Evolutionary conservation across 768 basidiomycete species (phyloP).

Genomic region (Pleurotus tuber-regium): DNA sequence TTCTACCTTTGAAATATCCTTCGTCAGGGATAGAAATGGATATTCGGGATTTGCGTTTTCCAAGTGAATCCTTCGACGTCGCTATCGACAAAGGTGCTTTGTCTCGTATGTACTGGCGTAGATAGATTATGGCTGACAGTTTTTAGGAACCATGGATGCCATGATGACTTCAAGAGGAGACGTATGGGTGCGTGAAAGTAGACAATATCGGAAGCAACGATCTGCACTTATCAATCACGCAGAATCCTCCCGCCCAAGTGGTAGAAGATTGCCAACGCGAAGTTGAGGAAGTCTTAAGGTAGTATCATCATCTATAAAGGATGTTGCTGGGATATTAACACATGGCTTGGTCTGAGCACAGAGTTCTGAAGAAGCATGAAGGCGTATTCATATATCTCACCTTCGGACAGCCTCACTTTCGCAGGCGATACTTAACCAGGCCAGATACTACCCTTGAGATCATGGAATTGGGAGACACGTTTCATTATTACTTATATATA

Average conservation of each 20-base stretch:
- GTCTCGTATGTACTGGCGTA: too few species aligned
- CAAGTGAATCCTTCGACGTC: conserved; percentile 64
- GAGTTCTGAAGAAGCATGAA: conserved; percentile 57
- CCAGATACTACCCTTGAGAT: conserved; percentile 62
- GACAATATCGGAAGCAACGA: too few species aligned
- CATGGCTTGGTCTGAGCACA: conserved; percentile 23
- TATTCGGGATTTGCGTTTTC: conserved; percentile 64
- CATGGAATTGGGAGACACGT: conserved; percentile 70
- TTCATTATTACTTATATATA: conserved; percentile 83
- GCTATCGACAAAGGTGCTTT: conserved; percentile 87
- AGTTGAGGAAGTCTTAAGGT: conserved; percentile 76
- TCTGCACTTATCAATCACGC: too few species aligned
- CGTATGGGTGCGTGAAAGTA: conserved; percentile 59
- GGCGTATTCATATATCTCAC: conserved; percentile 79
- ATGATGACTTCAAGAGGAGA: conserved; percentile 84
- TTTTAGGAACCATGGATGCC: conserved; percentile 76
- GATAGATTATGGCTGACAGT: too few species aligned
- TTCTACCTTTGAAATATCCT: not conserved
- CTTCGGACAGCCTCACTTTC: conserved; percentile 89
- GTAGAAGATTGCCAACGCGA: conserved; percentile 72
- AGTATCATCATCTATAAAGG: conserved; percentile 13
- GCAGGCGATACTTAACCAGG: conserved; percentile 60
- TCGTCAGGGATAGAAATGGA: conserved; percentile 86
- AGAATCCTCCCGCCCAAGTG: conserved; percentile 76
- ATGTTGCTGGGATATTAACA: too few species aligned